Evolutionary conservation across 2,329 filamentous ascomycete species (phyloP).

Genomic region (Didymella segeticola): DNA sequence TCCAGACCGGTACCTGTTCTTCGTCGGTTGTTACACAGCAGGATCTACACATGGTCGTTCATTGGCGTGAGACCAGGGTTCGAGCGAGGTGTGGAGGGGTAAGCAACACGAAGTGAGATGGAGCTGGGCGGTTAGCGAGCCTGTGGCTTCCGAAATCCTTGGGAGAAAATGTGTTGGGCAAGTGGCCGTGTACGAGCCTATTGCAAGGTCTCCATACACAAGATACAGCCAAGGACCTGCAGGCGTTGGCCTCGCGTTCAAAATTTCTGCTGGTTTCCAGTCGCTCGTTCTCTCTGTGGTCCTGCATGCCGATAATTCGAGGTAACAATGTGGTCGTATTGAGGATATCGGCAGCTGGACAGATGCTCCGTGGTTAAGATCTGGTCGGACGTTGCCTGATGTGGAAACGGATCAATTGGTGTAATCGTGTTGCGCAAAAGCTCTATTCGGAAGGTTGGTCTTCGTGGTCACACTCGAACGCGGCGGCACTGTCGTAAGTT

Average conservation of each 20-base stretch:
- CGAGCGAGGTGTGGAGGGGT: constrained; percentile 7
- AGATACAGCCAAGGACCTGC: background rate
- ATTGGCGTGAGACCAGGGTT: constrained; percentile 2
- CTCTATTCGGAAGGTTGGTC: background rate
- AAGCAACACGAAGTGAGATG: constrained; percentile 6
- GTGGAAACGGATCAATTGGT: background rate
- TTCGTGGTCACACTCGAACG: too few relatives aligned
- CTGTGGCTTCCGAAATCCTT: background rate
- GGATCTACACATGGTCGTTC: constrained; percentile 6
- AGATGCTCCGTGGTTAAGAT: background rate
- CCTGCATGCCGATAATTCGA: background rate
- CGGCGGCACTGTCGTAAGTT: too few relatives aligned
- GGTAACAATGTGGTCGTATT: background rate
- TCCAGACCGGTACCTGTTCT: background rate
- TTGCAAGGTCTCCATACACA: background rate
- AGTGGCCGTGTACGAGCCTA: background rate
- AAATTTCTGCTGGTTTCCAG: background rate
- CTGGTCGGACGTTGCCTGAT: too few relatives aligned
- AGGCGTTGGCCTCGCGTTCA: background rate
- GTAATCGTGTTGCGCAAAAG: background rate
- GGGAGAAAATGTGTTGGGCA: too few relatives aligned
- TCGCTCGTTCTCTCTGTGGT: background rate
- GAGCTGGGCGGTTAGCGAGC: background rate
- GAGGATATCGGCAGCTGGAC: background rate
- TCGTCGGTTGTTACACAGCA: constrained; percentile 7